These are phyloP conservation scores for Dipodascopsis uninucleata DNA, from an alignment of 805 yeast genomes.

Conservation along the genomic window DNA sequence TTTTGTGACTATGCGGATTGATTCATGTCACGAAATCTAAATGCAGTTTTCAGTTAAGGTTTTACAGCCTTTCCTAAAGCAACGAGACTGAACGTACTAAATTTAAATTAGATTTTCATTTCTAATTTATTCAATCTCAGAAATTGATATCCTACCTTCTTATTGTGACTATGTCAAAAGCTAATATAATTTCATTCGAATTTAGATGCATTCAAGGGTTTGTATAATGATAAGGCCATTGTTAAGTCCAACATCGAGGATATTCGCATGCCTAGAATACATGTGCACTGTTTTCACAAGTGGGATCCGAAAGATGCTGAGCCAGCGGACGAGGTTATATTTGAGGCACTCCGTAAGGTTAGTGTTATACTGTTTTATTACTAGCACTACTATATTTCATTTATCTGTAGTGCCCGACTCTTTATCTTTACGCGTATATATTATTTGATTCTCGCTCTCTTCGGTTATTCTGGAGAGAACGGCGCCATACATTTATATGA, in stretches of 20 bases:
- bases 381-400: background rate
- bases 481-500: too few species aligned
- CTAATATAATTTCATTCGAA: too few species aligned
- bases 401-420: slow-evolving; percentile 1
- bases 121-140: too few species aligned
- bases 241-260: slow-evolving; percentile 35
- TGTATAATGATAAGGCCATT: slow-evolving; percentile 45
- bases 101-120: too few species aligned
- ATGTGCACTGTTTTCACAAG: slow-evolving; percentile 91
- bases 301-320: slow-evolving; percentile 70
- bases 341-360: slow-evolving; percentile 59
- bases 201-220: slow-evolving; percentile 69
- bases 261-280: slow-evolving; percentile 65
- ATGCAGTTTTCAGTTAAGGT: too few species aligned
- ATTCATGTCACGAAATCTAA: too few species aligned
- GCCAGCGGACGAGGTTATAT: slow-evolving; percentile 65
- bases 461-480: too few species aligned
- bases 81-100: too few species aligned
- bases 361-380: slow-evolving; percentile 30
- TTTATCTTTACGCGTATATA: background rate
- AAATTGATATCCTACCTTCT: too few species aligned
- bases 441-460: too few species aligned
- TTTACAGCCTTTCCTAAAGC: too few species aligned
- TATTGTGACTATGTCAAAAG: slow-evolving; percentile 1
- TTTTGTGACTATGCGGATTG: too few species aligned